These are phyloP conservation scores for Blastocystis hominis DNA, from an alignment of 352 stramenopile species.

Conservation along the genomic window DNA sequence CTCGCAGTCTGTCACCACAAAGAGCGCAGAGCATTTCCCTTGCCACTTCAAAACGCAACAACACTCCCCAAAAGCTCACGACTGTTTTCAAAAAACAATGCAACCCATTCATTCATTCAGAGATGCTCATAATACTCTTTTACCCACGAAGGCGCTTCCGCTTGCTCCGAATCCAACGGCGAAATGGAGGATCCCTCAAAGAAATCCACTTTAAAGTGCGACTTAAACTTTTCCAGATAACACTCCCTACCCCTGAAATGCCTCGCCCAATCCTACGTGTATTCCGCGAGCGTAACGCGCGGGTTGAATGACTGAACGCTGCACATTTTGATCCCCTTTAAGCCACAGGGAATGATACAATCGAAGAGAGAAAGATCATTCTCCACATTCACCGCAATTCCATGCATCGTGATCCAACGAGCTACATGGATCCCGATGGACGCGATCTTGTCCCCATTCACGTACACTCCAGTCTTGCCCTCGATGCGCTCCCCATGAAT, in stretches of 20 bases:
- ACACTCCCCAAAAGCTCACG: too few species aligned
- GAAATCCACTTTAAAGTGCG: conserved; percentile 49
- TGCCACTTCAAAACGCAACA: too few species aligned
- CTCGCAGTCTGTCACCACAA: too few species aligned
- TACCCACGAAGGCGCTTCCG: background rate
- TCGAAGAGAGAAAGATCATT: conserved; percentile 55
- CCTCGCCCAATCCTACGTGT: background rate
- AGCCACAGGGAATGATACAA: conserved; percentile 53
- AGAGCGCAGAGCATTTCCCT: too few species aligned
- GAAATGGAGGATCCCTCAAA: conserved; percentile 1
- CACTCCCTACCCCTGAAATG: conserved; percentile 3
- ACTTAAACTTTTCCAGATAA: conserved; percentile 43
- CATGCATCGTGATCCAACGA: conserved; percentile 57
- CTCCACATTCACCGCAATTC: conserved; percentile 47
- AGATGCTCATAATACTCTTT: background rate
- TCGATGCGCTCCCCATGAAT: conserved; percentile 36
- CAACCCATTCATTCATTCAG: too few species aligned
- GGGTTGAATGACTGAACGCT: conserved; percentile 47
- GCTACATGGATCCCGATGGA: conserved; percentile 55
- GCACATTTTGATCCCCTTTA: conserved; percentile 57
- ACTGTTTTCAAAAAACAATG: too few species aligned
- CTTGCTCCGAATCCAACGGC: conserved; percentile 32
- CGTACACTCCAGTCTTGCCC: conserved; percentile 53
- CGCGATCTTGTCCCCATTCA: conserved; percentile 56
- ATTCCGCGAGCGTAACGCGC: conserved; percentile 33